These are phyloP conservation scores for Biscogniauxia sp. DNA, from an alignment of 2,329 filamentous ascomycete species.

Conservation along the genomic window DNA sequence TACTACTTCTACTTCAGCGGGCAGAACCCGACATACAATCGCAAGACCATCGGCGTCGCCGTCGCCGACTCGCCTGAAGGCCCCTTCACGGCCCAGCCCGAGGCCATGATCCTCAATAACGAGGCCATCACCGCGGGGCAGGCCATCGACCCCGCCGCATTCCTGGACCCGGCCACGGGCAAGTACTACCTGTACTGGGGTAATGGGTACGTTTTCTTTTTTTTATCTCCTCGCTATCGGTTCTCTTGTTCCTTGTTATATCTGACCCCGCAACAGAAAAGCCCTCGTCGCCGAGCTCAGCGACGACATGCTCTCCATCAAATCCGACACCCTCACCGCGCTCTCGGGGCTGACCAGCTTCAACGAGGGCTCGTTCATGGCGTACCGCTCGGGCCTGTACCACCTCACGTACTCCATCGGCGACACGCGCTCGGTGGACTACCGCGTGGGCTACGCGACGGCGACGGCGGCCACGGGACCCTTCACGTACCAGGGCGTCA, in stretches of 20 bases:
- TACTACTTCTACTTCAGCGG: constrained; percentile 64
- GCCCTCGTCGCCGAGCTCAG: constrained; percentile 41
- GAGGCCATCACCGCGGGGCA: constrained; percentile 32
- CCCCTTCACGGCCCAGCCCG: constrained; percentile 54
- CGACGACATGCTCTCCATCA: constrained; percentile 46
- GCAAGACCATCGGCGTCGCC: constrained; percentile 62
- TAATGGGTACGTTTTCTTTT: constrained; percentile 32
- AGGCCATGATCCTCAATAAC: constrained; percentile 56
- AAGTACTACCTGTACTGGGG: constrained; percentile 64
- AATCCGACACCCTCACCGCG: constrained; percentile 32
- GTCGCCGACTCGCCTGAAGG: constrained; percentile 55
- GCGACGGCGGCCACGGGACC: constrained; percentile 37
- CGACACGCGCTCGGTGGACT: constrained; percentile 45
- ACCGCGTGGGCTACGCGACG: constrained; percentile 47
- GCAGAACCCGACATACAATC: constrained; percentile 50
- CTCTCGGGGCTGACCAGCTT: constrained; percentile 41
- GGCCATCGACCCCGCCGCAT: constrained; percentile 61
- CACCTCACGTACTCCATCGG: constrained; percentile 49
- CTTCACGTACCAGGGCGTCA: constrained; percentile 43
- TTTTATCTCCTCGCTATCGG: not conserved
- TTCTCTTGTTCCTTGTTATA: not conserved
- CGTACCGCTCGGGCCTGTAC: constrained; percentile 44
- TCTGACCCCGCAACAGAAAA: constrained; percentile 14
- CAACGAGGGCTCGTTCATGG: constrained; percentile 43
- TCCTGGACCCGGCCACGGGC: constrained; percentile 56